These are phyloP conservation scores for Yamadazyma membranifaciens DNA, from an alignment of 1,139 yeast species.

Conservation along the genomic window DNA sequence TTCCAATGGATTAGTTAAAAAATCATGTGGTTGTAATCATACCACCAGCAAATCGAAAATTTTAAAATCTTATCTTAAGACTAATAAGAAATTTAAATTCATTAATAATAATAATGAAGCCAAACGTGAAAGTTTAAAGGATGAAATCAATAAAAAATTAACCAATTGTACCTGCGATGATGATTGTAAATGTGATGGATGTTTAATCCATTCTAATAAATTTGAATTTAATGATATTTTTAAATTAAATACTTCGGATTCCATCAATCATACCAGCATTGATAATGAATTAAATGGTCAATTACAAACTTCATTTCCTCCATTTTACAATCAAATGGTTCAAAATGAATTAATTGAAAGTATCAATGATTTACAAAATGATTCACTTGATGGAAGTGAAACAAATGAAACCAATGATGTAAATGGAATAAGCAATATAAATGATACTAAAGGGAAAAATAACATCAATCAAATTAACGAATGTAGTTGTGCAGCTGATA, in stretches of 20 bases:
- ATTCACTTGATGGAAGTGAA: not conserved
- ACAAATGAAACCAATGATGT: not conserved
- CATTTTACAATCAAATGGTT: not conserved
- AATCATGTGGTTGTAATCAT: conserved; percentile 31
- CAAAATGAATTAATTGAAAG: not conserved
- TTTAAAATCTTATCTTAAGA: conserved; percentile 33
- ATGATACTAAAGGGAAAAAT: not conserved
- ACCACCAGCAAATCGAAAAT: conserved; percentile 36
- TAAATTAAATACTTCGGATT: not conserved
- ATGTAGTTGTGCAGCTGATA: conserved; percentile 45
- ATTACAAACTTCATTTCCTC: not conserved
- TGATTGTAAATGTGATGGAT: conserved; percentile 47
- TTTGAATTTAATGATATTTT: conserved; percentile 7
- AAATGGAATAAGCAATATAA: not conserved
- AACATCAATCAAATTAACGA: conserved; percentile 4
- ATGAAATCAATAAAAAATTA: conserved; percentile 28
- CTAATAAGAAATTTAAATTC: conserved; percentile 16
- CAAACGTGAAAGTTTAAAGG: conserved; percentile 13
- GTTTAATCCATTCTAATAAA: conserved; percentile 42
- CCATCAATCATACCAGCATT: not conserved
- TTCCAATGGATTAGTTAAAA: conserved; percentile 22
- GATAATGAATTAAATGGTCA: not conserved
- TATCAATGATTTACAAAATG: not conserved
- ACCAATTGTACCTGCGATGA: conserved; percentile 23
- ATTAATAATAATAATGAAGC: conserved; percentile 17